Evolutionary conservation across 164 flowering plant species (phyloP), one percentile per base, ranked within the genome.

Genomic region (Vitis cinerea): DNA sequence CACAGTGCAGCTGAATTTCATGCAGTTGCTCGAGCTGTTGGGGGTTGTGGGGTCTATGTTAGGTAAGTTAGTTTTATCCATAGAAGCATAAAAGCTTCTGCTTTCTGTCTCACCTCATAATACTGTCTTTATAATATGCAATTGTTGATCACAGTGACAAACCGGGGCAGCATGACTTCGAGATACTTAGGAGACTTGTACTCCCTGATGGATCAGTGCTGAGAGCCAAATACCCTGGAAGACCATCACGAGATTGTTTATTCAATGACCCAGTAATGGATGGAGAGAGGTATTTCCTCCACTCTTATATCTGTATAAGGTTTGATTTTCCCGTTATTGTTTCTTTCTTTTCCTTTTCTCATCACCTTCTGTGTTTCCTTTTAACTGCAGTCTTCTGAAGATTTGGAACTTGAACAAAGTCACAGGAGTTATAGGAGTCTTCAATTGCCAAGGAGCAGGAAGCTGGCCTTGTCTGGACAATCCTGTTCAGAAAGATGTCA

Each of bases 371-470:
- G 2, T 30, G 61, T 27, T 37, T 3, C 13, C 61, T 47, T 30
- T 58, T 71, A 8, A 16, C 44, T 71, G 65, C 63, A 84, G 91
- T 70, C 87, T 89, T 74, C 75, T 89, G 69, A 87, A 89, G 82
- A 81, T 89, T 49, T 89, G 94, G 93, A 89, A 89, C 72, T 60
- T 89, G 80, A 87, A 89, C 81, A 76, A 81, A 61, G 74, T 70
- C 50, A 82, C 85, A 59, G 91, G 90, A 75, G 86, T 89, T 55
- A 31, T 89, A 11, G 90, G 91, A 44, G 70, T 87, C 52, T 89
- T 87, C 77, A 87, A 89, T 49, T 87, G 91, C 85, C 91, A 87
- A 80, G 90, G 94, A 71, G 85, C 86, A 50, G 94, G 89, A 72
- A 79, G 52, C 29, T 88, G 90, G 90, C 90, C 86, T 13, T 77